Conservation (phyloP, 352 stramenopile genomes). For the Phytopythium boreale region DNA sequence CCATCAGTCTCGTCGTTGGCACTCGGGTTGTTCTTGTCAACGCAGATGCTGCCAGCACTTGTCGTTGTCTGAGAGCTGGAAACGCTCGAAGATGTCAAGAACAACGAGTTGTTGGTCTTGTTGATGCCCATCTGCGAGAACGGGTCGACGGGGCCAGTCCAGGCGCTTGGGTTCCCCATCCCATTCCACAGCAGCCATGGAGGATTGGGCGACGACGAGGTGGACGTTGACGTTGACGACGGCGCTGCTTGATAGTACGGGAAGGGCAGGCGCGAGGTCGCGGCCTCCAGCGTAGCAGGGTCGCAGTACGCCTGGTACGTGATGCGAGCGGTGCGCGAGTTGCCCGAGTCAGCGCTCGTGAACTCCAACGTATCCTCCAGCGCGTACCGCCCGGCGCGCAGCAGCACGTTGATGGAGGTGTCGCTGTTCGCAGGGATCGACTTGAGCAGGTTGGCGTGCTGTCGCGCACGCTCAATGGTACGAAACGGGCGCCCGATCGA, state of each 20-base stretch:
- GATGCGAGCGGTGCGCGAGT: slow-evolving; percentile 22
- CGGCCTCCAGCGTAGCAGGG: slow-evolving; percentile 21
- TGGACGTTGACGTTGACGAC: background rate
- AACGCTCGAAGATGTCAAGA: slow-evolving; percentile 16
- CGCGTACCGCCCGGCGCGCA: slow-evolving; percentile 54
- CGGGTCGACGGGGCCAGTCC: slow-evolving; percentile 52
- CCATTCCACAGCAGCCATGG: slow-evolving; percentile 67
- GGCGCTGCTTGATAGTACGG: slow-evolving; percentile 28
- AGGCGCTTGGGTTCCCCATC: slow-evolving; percentile 33
- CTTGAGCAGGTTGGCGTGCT: slow-evolving; percentile 29
- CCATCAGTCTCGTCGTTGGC: slow-evolving; percentile 5
- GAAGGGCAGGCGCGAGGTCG: slow-evolving; percentile 35
- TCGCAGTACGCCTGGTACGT: slow-evolving; percentile 77
- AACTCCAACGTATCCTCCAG: slow-evolving; percentile 57
- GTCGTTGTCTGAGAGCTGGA: slow-evolving; percentile 4
- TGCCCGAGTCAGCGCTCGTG: slow-evolving; percentile 34
- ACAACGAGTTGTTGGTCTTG: slow-evolving; percentile 35
- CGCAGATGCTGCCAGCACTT: slow-evolving; percentile 47
- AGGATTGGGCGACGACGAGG: slow-evolving; percentile 22
- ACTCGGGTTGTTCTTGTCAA: slow-evolving; percentile 43
- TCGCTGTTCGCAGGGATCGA: slow-evolving; percentile 16
- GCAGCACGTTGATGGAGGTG: slow-evolving; percentile 50
- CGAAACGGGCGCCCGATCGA: slow-evolving; percentile 48
- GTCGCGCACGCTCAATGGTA: slow-evolving; percentile 43
- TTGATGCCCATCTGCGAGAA: slow-evolving; percentile 61